Conservation (phyloP, 108 stramenopile genomes). For the Cylindrotheca closterium region DNA sequence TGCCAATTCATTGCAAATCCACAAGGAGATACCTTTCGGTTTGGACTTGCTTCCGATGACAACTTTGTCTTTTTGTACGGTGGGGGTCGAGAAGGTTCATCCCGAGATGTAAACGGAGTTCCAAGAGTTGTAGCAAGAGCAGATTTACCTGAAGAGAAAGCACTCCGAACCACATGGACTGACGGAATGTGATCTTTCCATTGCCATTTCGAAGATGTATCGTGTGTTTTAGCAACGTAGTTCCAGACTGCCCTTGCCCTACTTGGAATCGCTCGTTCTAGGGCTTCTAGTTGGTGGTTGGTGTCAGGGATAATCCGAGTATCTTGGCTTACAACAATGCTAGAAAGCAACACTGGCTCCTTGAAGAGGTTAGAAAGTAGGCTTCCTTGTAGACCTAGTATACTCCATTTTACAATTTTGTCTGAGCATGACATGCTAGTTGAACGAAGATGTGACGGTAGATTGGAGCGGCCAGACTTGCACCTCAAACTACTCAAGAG, state of each 20-base stretch:
- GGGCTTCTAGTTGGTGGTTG: conserved; percentile 43
- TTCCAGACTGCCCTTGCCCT: conserved; percentile 33
- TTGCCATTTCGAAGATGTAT: not conserved
- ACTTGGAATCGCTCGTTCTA: conserved; percentile 55
- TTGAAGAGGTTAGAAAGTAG: conserved; percentile 42
- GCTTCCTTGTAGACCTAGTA: conserved; percentile 81
- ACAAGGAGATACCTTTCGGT: conserved; percentile 25
- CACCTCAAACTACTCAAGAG: conserved; percentile 68
- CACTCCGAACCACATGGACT: conserved; percentile 10
- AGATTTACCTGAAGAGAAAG: conserved; percentile 26
- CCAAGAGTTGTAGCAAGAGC: conserved; percentile 4
- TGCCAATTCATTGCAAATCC: conserved; percentile 49
- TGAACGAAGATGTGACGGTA: conserved; percentile 69
- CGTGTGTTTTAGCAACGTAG: not conserved
- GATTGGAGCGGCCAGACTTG: conserved; percentile 90
- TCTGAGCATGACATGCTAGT: conserved; percentile 91
- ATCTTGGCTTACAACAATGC: conserved; percentile 70
- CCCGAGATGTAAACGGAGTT: not conserved
- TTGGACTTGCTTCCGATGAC: conserved; percentile 1
- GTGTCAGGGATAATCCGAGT: conserved; percentile 24
- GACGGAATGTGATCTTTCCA: conserved; percentile 12
- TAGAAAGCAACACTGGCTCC: conserved; percentile 53
- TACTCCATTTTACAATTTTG: conserved; percentile 81
- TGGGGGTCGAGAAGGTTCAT: not conserved
- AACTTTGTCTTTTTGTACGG: conserved; percentile 11